Evolutionary conservation across 345 rosid genomes (phyloP), one percentile per base, ranked within the genome.

Genomic region (Physaria fendleri): DNA sequence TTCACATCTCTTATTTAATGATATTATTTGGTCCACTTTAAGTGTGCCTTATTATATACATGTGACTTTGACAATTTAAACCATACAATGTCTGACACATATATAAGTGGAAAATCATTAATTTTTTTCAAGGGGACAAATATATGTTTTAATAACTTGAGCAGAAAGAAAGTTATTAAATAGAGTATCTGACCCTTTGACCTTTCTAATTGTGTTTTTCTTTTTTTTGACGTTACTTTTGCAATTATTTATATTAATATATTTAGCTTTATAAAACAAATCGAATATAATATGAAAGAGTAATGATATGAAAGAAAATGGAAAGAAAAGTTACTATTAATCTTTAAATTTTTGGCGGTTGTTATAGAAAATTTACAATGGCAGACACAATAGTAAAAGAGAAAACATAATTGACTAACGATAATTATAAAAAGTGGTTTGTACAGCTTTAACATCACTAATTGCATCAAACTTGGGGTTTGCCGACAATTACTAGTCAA

Each of bases 351-450:
- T 69, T 55, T 22, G 64, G 64, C 59, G 59, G 64, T 56, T 46
- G 74, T 55, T 39, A 45, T 38, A 44, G n/a, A 40, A 35, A 68
- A 55, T 53, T 53, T 53, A 45, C 49, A 61, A 45, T 38, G 63
- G 73, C 63, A 69, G 73, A 55, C 68, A 60, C n/a, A 60, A 41
- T 34, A 58, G 51, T 62, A 69, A 55, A 62, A 53, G 69, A 47
- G 41, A 42, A 51, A 14, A 23, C 32, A 46, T 62, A 15, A 69
- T 62, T 62, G 51, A 62, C 56, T 38, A 46, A 55, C 28, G 23
- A 28, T 45, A 29, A 54, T 69, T 46, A 62, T 15, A 21, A 30
- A 30, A 69, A 62, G 51, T 55, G 47, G 30, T 55, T 39, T 60
- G 67, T 68, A 44, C 50, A 35, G 5, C 67, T 68, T 35, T 40